phyloP scores from a whole-genome alignment of 225 moss, liverwort and hornwort species.

The Bryoerythrophyllum caledonicum region DNA sequence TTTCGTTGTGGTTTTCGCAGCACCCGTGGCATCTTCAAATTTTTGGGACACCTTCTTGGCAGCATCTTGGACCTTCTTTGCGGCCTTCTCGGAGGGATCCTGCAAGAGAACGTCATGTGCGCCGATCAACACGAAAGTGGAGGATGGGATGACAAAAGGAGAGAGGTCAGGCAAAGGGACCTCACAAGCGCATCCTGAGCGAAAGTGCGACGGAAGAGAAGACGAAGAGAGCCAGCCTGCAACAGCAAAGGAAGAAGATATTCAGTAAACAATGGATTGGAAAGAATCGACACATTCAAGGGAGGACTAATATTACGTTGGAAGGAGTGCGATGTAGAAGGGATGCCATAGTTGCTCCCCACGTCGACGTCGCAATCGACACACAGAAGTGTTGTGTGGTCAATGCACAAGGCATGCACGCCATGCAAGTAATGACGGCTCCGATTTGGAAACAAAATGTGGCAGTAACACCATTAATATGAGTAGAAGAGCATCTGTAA shows the following conservation, averaged over 20 bases:
- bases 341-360: slow-evolving; percentile 9
- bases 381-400: neutral
- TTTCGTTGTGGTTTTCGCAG: neutral
- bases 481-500: neutral
- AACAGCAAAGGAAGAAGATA: neutral
- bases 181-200: neutral
- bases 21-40: neutral
- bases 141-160: neutral
- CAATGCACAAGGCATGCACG: neutral
- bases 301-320: neutral
- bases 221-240: neutral
- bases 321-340: neutral
- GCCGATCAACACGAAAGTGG: neutral
- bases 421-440: neutral
- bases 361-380: neutral
- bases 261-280: neutral
- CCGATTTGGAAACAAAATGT: neutral
- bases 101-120: neutral
- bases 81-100: slow-evolving; percentile 9
- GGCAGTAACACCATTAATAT: neutral
- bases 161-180: neutral
- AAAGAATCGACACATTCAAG: neutral
- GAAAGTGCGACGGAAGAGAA: slow-evolving; percentile 8
- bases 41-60: slow-evolving; percentile 13
- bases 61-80: slow-evolving; percentile 12